phyloP scores from a whole-genome alignment of 345 rosid species.

The Ricinus communis region DNA sequence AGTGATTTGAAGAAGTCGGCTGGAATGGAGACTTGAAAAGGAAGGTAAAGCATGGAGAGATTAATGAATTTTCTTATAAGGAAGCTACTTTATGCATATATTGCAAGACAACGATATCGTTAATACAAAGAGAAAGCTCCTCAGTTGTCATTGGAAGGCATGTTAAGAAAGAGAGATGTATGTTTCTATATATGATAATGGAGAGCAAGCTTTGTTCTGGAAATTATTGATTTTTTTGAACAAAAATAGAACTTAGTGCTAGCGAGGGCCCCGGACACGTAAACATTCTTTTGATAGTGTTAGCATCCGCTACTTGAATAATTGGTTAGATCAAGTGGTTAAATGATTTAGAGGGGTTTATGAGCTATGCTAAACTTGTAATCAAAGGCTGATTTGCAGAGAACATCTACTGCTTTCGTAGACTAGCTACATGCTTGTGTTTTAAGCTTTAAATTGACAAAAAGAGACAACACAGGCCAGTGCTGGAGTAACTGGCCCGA shows the following conservation, averaged over 20 bases:
- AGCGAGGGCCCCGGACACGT: neutral
- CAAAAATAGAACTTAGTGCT: neutral
- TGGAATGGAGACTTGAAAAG: neutral
- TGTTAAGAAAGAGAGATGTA: neutral
- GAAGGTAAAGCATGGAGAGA: neutral
- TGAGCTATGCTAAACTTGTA: too few species aligned
- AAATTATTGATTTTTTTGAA: neutral
- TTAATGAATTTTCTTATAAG: constrained; percentile 2
- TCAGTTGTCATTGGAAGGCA: neutral
- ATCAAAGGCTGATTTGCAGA: too few species aligned
- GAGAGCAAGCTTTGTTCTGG: constrained; percentile 1
- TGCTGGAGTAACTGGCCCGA: constrained; percentile 2
- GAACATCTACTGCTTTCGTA: too few species aligned
- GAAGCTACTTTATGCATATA: neutral
- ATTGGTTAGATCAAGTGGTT: neutral
- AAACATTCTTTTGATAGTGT: neutral
- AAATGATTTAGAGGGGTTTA: neutral
- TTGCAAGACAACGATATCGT: neutral
- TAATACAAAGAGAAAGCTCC: neutral
- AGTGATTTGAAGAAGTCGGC: neutral
- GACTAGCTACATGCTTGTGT: neutral
- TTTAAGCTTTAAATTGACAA: constrained; percentile 6
- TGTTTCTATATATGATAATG: constrained; percentile 12
- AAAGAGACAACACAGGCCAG: neutral
- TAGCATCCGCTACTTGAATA: neutral